Percentiles rank a stretch among this genome's conserved stretches.
These are phyloP conservation scores for Plantago elongata DNA, from an alignment of 257 asterid species.

Conservation along the genomic window DNA sequence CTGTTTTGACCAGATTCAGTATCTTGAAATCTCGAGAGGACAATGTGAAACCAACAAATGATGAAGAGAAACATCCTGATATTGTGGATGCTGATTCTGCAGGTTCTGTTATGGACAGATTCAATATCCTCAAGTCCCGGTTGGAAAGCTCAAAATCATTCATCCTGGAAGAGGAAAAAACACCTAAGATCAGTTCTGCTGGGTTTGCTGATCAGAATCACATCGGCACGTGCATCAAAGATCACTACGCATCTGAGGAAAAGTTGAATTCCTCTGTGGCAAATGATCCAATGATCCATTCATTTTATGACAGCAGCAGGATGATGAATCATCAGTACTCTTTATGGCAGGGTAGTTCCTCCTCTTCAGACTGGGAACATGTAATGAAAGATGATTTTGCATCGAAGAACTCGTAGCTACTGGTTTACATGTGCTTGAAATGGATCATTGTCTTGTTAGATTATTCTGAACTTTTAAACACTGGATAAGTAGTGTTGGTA, in stretches of 20 bases:
- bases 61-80: constrained; percentile 28
- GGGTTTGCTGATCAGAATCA: constrained; percentile 22
- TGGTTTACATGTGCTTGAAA: constrained; percentile 13
- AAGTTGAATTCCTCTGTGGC: constrained; percentile 31
- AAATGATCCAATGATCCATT: constrained; percentile 30
- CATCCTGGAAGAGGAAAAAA: constrained; percentile 18
- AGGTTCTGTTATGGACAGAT: constrained; percentile 34
- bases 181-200: constrained; percentile 19
- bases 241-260: constrained; percentile 27
- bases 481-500: neutral
- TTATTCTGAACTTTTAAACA: constrained; percentile 1
- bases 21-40: constrained; percentile 47
- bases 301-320: constrained; percentile 20
- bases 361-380: constrained; percentile 93
- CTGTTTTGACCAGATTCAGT: constrained; percentile 43
- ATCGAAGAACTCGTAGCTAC: constrained; percentile 30
- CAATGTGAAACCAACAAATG: constrained; percentile 13
- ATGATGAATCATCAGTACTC: constrained; percentile 23
- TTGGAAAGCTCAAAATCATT: constrained; percentile 22
- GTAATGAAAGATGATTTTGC: constrained; percentile 59
- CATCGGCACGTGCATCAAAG: constrained; percentile 8
- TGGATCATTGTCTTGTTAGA: neutral
- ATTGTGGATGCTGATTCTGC: constrained; percentile 15
- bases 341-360: constrained; percentile 45
- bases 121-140: constrained; percentile 38